Evolutionary conservation across 768 basidiomycete species (phyloP).

Genomic region (Tephrocybe sp.): DNA sequence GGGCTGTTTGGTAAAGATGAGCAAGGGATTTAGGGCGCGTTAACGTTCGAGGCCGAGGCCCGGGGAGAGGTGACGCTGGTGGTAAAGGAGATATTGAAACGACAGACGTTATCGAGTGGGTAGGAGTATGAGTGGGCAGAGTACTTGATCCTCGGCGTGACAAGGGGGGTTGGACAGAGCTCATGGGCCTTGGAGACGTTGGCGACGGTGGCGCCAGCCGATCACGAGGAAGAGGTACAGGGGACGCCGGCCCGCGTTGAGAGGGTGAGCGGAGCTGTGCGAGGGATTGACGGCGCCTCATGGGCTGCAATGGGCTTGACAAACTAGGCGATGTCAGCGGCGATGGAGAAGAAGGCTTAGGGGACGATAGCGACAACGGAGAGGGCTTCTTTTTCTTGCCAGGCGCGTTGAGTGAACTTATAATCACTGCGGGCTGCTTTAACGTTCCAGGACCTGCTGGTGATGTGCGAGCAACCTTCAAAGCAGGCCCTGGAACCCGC

Average conservation of each 20-base stretch:
- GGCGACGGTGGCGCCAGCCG: slow-evolving; percentile 21
- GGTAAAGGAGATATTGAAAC: slow-evolving; percentile 3
- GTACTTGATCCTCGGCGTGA: slow-evolving; percentile 22
- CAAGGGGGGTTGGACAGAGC: slow-evolving; percentile 12
- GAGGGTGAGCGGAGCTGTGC: slow-evolving; percentile 20
- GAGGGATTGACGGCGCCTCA: slow-evolving; percentile 19
- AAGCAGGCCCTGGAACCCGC: background rate
- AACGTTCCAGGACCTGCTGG: slow-evolving; percentile 11
- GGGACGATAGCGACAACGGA: slow-evolving; percentile 25
- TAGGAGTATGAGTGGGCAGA: slow-evolving; percentile 17
- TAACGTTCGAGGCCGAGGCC: slow-evolving; percentile 3
- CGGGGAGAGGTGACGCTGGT: slow-evolving; percentile 1
- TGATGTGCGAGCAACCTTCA: slow-evolving; percentile 10
- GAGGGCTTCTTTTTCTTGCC: slow-evolving; percentile 32
- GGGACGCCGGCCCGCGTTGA: slow-evolving; percentile 12
- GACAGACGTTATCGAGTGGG: slow-evolving; percentile 8
- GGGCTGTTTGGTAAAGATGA: slow-evolving; percentile 16
- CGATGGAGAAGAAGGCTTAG: slow-evolving; percentile 17
- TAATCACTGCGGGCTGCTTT: slow-evolving; percentile 23
- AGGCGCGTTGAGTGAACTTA: slow-evolving; percentile 5
- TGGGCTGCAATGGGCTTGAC: slow-evolving; percentile 16
- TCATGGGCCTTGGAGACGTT: slow-evolving; percentile 21
- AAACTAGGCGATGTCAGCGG: slow-evolving; percentile 9
- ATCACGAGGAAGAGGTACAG: slow-evolving; percentile 9
- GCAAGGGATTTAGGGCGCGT: slow-evolving; percentile 14